A percentile compares a stretch with the other conserved stretches of the same genome.
Evolutionary conservation across 225 moss, liverwort and hornwort species (phyloP).

Genomic region (Straminergon stramineum): DNA sequence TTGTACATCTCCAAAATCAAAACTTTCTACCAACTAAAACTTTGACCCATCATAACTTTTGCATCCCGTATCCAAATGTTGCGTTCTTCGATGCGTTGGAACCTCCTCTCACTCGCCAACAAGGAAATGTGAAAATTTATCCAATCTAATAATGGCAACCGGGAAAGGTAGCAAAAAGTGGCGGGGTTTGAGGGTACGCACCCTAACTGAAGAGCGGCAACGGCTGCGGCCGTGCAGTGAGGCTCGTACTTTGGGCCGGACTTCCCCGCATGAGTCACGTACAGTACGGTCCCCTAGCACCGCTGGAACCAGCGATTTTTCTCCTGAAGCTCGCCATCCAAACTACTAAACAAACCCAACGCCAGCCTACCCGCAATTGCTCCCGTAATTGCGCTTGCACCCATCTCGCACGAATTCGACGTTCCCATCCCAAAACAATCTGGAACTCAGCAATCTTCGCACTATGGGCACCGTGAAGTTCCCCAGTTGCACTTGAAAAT

Average conservation of each 20-base stretch:
- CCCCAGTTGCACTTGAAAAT: not conserved
- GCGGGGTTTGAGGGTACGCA: not conserved
- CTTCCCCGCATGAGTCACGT: not conserved
- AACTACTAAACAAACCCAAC: not conserved
- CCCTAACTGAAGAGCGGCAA: not conserved
- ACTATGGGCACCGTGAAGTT: not conserved
- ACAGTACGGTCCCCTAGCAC: not conserved
- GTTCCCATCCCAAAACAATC: too few relatives aligned
- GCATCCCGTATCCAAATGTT: not conserved
- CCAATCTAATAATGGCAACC: too few relatives aligned
- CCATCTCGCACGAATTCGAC: not conserved
- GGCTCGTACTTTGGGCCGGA: not conserved
- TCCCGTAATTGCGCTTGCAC: not conserved
- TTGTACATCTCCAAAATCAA: not conserved
- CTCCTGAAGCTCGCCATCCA: not conserved
- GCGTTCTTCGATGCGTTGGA: fast-evolving
- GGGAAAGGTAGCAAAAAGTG: not conserved
- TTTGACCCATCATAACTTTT: not conserved
- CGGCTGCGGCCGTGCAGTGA: not conserved
- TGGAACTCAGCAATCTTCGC: not conserved
- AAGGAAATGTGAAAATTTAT: not conserved
- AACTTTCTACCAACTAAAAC: not conserved
- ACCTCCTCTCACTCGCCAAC: too few relatives aligned
- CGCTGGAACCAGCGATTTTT: not conserved
- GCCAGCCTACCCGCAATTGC: not conserved